phyloP scores from a whole-genome alignment of 164 flowering plant species.

The Vitis amurensis region DNA sequence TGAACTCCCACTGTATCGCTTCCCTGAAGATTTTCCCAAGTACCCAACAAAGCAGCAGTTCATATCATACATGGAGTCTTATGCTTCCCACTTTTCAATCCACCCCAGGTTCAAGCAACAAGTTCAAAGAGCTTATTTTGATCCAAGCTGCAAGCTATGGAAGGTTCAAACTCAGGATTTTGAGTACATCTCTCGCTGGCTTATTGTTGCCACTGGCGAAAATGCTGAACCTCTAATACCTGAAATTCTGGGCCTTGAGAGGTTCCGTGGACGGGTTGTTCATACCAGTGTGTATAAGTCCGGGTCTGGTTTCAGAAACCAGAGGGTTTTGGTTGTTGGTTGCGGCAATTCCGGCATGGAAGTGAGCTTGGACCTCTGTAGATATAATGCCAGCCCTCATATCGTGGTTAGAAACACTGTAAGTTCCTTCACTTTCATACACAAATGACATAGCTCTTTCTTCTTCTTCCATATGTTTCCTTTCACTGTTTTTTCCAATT shows the following conservation, averaged over 20 bases:
- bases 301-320: constrained; percentile 55
- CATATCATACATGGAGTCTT: constrained; percentile 80
- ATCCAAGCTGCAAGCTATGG: constrained; percentile 52
- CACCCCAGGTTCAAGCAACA: constrained; percentile 57
- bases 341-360: constrained; percentile 99
- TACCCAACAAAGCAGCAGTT: constrained; percentile 83
- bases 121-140: constrained; percentile 60
- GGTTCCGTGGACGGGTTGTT: constrained; percentile 51
- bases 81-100: constrained; percentile 62
- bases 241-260: constrained; percentile 59
- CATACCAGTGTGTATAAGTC: constrained; percentile 81
- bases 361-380: constrained; percentile 86
- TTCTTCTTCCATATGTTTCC: neutral
- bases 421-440: constrained; percentile 23
- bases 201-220: constrained; percentile 85
- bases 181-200: constrained; percentile 65
- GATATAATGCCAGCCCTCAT: constrained; percentile 78
- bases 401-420: constrained; percentile 91
- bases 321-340: constrained; percentile 81
- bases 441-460: no score
- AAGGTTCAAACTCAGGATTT: constrained; percentile 48
- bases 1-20: constrained; percentile 68
- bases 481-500: no score
- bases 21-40: constrained; percentile 71
- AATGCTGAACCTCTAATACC: constrained; percentile 86